phyloP scores from a whole-genome alignment of 352 stramenopile species.

The Phytophthora pisi region DNA sequence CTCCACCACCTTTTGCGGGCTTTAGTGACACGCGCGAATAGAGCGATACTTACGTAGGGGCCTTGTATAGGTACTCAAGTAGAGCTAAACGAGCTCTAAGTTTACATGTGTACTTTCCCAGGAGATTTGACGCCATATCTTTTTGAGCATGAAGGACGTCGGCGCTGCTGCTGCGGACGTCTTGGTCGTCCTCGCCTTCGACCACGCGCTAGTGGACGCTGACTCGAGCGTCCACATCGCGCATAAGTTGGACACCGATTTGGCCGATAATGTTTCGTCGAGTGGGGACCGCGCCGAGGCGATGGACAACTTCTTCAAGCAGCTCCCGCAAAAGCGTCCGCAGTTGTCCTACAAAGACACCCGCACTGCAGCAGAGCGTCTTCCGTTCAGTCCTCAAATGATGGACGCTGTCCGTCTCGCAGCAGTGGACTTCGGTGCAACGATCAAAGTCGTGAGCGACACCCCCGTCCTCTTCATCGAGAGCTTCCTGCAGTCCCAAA shows the following conservation, averaged over 20 bases:
- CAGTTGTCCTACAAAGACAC: constrained; percentile 34
- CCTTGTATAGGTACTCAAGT: too few species aligned
- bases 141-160: not conserved
- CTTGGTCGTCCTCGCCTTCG: constrained; percentile 63
- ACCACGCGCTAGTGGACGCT: constrained; percentile 50
- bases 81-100: too few species aligned
- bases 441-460: constrained; percentile 57
- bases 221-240: constrained; percentile 53
- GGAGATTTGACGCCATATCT: too few species aligned
- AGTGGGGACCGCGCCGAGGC: constrained; percentile 27
- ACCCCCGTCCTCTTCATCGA: constrained; percentile 54
- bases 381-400: constrained; percentile 45
- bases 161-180: constrained; percentile 12
- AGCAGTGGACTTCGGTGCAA: constrained; percentile 35
- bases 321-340: constrained; percentile 33
- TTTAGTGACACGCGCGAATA: not conserved
- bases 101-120: not conserved
- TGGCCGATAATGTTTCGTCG: constrained; percentile 14
- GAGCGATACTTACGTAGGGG: not conserved
- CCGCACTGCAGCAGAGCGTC: constrained; percentile 24
- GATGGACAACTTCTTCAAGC: constrained; percentile 40
- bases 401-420: constrained; percentile 53
- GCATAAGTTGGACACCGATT: constrained; percentile 34
- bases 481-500: constrained; percentile 43
- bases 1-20: constrained; percentile 7